Evolutionary conservation across 2,329 filamentous ascomycete species (phyloP).

Genomic region (Ophiocordyceps australis): DNA sequence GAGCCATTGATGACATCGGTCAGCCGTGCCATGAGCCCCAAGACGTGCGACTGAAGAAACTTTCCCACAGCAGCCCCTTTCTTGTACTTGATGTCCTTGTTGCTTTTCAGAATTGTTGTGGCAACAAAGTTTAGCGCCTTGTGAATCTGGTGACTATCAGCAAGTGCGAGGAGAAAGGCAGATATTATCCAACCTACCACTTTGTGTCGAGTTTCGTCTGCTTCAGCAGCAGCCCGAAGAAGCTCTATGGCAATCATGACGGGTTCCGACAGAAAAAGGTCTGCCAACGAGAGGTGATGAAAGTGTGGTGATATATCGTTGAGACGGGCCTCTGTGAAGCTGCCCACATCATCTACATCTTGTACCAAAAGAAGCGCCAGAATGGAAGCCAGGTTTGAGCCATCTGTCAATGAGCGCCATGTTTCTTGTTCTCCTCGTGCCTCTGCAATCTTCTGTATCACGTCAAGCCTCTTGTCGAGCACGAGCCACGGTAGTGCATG

Average conservation of each 20-base stretch:
- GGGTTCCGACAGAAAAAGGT: constrained; percentile 57
- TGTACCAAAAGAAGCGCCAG: constrained; percentile 41
- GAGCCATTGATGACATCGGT: constrained; percentile 62
- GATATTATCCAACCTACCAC: constrained; percentile 38
- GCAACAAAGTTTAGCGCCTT: constrained; percentile 28
- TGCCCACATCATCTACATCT: constrained; percentile 37
- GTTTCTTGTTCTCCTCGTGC: constrained; percentile 54
- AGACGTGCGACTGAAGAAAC: constrained; percentile 68
- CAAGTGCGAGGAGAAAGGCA: too few relatives aligned
- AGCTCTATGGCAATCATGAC: constrained; percentile 64
- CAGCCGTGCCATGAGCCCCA: constrained; percentile 73
- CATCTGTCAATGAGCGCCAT: constrained; percentile 34
- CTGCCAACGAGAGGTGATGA: constrained; percentile 42
- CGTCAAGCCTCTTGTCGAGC: constrained; percentile 55
- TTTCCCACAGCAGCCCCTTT: constrained; percentile 42
- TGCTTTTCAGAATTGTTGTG: constrained; percentile 18
- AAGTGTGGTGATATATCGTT: constrained; percentile 54
- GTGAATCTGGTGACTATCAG: constrained; percentile 22
- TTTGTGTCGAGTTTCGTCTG: constrained; percentile 32
- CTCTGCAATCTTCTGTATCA: constrained; percentile 66
- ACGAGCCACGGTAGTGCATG: constrained; percentile 80
- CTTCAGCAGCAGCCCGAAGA: constrained; percentile 61
- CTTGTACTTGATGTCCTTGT: constrained; percentile 24
- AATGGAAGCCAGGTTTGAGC: constrained; percentile 36
- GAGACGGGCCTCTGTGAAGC: constrained; percentile 50